These are phyloP conservation scores for Rhodotorula sp. DNA, from an alignment of 1,284 basidiomycete species.

Conservation along the genomic window DNA sequence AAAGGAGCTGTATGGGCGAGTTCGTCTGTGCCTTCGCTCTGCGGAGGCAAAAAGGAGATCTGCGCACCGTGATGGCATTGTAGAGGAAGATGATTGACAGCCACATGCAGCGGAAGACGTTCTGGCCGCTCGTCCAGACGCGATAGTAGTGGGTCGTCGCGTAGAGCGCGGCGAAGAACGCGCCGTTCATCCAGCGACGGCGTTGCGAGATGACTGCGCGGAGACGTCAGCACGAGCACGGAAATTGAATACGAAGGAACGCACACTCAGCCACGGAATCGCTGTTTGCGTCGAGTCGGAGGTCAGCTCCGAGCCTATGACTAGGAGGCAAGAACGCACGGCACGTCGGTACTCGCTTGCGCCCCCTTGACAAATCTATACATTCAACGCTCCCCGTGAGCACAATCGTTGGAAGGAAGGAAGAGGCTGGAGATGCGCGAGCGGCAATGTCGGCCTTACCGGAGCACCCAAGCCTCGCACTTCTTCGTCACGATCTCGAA, in stretches of 20 bases:
- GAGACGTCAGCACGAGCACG: not conserved
- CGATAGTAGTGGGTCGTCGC: constrained; percentile 78
- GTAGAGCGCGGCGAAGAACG: constrained; percentile 79
- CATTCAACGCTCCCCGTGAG: no score
- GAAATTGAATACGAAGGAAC: no score
- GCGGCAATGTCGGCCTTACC: constrained; percentile 60
- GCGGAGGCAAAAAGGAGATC: not conserved
- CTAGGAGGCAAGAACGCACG: not conserved
- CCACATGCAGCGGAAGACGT: constrained; percentile 72
- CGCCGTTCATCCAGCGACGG: constrained; percentile 80
- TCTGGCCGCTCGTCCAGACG: constrained; percentile 88
- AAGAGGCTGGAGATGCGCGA: no score
- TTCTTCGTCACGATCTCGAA: constrained; percentile 44
- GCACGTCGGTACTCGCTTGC: constrained; percentile 65
- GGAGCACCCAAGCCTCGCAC: constrained; percentile 59
- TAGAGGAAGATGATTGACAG: constrained; percentile 72
- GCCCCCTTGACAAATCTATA: constrained; percentile 61
- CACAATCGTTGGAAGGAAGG: no score
- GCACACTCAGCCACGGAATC: constrained; percentile 14
- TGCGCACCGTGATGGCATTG: constrained; percentile 52
- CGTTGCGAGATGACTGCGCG: constrained; percentile 11
- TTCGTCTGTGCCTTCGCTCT: not conserved
- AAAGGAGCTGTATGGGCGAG: constrained; percentile 54
- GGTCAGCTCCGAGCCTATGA: no score
- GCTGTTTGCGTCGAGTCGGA: no score